Evolutionary conservation across 2,329 filamentous ascomycete species (phyloP).

Genomic region (Penicillium concentricum): DNA sequence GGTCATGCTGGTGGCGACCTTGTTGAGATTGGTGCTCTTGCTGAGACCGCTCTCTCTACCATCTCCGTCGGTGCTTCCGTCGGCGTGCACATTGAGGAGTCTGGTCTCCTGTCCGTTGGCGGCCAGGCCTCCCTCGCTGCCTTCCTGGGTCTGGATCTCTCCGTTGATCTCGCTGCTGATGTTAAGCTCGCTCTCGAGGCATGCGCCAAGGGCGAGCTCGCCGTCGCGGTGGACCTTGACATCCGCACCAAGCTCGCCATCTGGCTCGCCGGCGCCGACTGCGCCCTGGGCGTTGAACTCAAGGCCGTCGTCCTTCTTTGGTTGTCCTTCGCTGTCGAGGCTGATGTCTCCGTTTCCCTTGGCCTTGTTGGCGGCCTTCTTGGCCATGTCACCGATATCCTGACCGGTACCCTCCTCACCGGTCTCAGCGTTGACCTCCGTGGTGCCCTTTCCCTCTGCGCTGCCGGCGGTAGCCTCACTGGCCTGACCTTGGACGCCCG

Average conservation of each 20-base stretch:
- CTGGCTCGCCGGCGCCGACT: slow-evolving; percentile 34
- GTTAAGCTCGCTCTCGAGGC: slow-evolving; percentile 31
- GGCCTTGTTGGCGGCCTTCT: slow-evolving; percentile 29
- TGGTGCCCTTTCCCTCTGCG: slow-evolving; percentile 32
- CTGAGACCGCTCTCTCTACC: slow-evolving; percentile 28
- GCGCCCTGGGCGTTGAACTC: slow-evolving; percentile 36
- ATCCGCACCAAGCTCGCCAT: slow-evolving; percentile 31
- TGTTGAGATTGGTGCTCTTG: slow-evolving; percentile 28
- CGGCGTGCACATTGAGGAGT: slow-evolving; percentile 28
- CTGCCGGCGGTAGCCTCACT: slow-evolving; percentile 34
- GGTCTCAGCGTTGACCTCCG: slow-evolving; percentile 32
- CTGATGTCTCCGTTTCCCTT: slow-evolving; percentile 30
- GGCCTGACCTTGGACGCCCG: slow-evolving; percentile 33
- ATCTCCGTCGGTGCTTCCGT: slow-evolving; percentile 37
- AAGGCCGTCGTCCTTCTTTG: slow-evolving; percentile 39
- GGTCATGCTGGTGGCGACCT: slow-evolving; percentile 29
- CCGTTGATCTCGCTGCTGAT: slow-evolving; percentile 27
- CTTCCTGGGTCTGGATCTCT: slow-evolving; percentile 34
- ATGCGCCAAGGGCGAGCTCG: slow-evolving; percentile 31
- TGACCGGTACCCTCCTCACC: slow-evolving; percentile 29
- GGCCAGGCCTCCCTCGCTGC: slow-evolving; percentile 32
- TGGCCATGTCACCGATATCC: slow-evolving; percentile 30
- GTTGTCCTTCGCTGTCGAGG: slow-evolving; percentile 33
- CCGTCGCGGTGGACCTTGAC: slow-evolving; percentile 28
- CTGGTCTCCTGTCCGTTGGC: slow-evolving; percentile 29